These are phyloP conservation scores for Boletellus sp. DNA, from an alignment of 1,284 basidiomycete genomes.

Conservation along the genomic window DNA sequence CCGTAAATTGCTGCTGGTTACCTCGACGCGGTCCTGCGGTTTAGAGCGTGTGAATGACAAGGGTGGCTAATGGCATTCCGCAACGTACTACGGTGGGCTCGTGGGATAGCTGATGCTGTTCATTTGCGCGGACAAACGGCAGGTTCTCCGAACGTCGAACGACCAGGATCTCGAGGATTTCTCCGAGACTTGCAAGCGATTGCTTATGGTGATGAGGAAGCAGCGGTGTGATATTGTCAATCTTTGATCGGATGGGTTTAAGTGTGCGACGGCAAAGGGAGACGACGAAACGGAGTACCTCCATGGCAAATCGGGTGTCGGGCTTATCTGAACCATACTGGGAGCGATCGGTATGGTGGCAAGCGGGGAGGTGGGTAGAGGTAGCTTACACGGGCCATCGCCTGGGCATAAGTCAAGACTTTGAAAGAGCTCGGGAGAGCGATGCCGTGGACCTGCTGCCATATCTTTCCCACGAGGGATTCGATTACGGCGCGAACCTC, in stretches of 20 bases:
- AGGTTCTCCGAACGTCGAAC: slow-evolving; percentile 37
- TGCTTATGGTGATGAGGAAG: slow-evolving; percentile 39
- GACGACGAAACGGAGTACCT: slow-evolving; percentile 49
- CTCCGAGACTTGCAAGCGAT: slow-evolving; percentile 36
- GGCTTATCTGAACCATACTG: slow-evolving; percentile 96
- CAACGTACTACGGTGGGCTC: slow-evolving; percentile 38
- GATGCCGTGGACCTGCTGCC: slow-evolving; percentile 61
- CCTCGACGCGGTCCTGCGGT: slow-evolving; percentile 45
- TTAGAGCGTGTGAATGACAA: slow-evolving; percentile 13
- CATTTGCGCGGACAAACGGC: slow-evolving; percentile 43
- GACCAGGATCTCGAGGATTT: slow-evolving; percentile 56
- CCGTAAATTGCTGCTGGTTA: slow-evolving; percentile 41
- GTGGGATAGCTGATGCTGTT: slow-evolving; percentile 27
- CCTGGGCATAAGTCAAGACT: slow-evolving; percentile 83
- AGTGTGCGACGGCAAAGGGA: slow-evolving; percentile 4
- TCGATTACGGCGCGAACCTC: slow-evolving; percentile 80
- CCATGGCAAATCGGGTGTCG: slow-evolving; percentile 82
- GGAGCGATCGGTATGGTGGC: slow-evolving; percentile 16
- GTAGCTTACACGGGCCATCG: slow-evolving; percentile 73
- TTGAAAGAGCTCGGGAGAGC: slow-evolving; percentile 59
- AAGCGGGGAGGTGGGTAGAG: slow-evolving; percentile 2
- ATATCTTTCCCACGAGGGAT: slow-evolving; percentile 67
- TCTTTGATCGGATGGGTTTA: slow-evolving; percentile 37
- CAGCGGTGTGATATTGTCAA: slow-evolving; percentile 47
- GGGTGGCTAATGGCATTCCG: neutral